phyloP scores from a whole-genome alignment of 2,329 filamentous ascomycete species.

The Cladosporium sp. region DNA sequence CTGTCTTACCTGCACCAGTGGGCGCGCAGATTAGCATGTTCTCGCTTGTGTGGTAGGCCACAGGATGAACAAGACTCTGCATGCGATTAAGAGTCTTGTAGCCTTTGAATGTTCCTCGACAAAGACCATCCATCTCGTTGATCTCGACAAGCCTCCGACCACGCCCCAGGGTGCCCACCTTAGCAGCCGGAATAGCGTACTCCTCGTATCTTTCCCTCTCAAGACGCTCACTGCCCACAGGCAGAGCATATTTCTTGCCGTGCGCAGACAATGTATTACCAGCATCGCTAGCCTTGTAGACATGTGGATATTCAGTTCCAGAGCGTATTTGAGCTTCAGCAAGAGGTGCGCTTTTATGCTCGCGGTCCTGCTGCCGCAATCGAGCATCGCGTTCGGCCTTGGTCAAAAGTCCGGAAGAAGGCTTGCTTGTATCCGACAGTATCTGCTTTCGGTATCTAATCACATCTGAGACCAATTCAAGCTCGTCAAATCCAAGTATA shows the following conservation, averaged over 20 bases:
- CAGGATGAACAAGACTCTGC: constrained; percentile 94
- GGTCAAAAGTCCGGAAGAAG: constrained; percentile 58
- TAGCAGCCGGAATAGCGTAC: constrained; percentile 76
- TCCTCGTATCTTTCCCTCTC: constrained; percentile 81
- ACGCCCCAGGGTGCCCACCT: constrained; percentile 67
- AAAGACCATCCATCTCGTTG: constrained; percentile 80
- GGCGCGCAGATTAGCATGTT: constrained; percentile 99
- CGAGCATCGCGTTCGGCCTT: constrained; percentile 74
- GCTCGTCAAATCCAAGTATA: constrained; percentile 84
- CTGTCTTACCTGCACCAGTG: constrained; percentile 92
- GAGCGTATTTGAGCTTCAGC: constrained; percentile 65
- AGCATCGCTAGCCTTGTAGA: constrained; percentile 78
- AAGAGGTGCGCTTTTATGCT: constrained; percentile 75
- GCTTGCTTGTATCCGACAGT: constrained; percentile 36
- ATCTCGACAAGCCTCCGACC: constrained; percentile 76
- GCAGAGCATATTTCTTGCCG: constrained; percentile 79
- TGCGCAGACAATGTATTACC: constrained; percentile 78
- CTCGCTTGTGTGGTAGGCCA: constrained; percentile 92
- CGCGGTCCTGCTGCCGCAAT: constrained; percentile 68
- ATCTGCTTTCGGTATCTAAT: constrained; percentile 72
- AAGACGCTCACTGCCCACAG: constrained; percentile 65
- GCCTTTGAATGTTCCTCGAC: constrained; percentile 84
- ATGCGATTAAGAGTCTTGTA: constrained; percentile 94
- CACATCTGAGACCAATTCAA: constrained; percentile 91
- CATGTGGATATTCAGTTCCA: constrained; percentile 82